Evolutionary conservation across 768 basidiomycete species (phyloP), one percentile per base, ranked within the genome.

Genomic region (Leccinum fibrillosum): DNA sequence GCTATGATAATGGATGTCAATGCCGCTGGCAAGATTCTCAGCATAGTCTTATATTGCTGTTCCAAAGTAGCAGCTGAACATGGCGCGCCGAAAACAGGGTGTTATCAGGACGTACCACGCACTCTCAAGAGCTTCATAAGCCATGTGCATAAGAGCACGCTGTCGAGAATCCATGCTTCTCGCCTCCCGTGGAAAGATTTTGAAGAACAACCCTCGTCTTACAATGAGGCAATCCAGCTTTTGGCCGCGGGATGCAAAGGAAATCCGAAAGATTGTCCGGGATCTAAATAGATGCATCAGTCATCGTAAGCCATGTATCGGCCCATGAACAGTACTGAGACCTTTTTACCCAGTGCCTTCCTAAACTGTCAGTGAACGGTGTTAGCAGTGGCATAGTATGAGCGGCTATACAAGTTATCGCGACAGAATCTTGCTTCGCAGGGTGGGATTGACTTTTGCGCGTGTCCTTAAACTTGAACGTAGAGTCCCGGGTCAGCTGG

Each of bases 121-220:
- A 58, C 83, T 78, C 66, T 90, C 88, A 4, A 90, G 74, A 0
- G 89, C 89, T 56, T 86, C 80, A 54, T 87, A 81, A 4, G 85
- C 86, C 3, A 81, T 78, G 35, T 86, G 86, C 17, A 90, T 76
- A 4, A 90, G 73, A 32, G 90, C 64, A 7, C 89, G 80, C 62
- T 89, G 88, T 62, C 89, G 88, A 6, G 89, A 88, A 65, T 90
- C 86, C 87, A 89, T 90, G 68, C 77, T 82, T 58, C 75, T 82
- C 15, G 89, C 88, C 70, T 90, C 88, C 6, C 89, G 81, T 3
- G 89, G 88, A 42, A 83, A 87, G 49, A 89, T 81, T 44, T 80
- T 83, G 77, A 90, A 91, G 67, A 88, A 88, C 67, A 32, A 32
- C 30, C 30, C 30, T 32, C 30, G 30, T 32, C 30, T 32, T 32